Base-by-base conservation (phyloP, 2,329 filamentous ascomycete genomes). In the Nigrospora osmanthi region DNA sequence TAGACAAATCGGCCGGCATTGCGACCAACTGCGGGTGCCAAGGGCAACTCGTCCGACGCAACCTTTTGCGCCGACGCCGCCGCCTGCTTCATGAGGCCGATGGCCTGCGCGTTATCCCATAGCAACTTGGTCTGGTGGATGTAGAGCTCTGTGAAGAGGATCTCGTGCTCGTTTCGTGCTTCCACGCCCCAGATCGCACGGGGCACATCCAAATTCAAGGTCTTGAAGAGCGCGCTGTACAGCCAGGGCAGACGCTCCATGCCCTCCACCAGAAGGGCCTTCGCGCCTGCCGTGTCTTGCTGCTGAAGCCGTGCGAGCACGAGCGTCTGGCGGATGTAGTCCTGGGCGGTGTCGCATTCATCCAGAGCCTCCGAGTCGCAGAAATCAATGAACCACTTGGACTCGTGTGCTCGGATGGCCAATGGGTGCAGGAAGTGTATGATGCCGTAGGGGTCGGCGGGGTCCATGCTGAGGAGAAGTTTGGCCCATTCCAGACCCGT, bases 401-500 rank as follows among this genome's bases (percentile, higher is more conserved):
- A 80, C 55, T 95, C 84, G 49, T 84, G 76, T 4, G 88, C 85
- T 44, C 88, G 81, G n/a, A 97, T 72, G 2, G 89, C 89, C 43
- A 95, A 74, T 51, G 89, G 80, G 59, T 96, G 91, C 40, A 95
- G 79, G 50, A 89, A 76, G 45, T 95, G 78, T 48, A 83, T 76
- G 58, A 95, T 79, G 39, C 81, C 87, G 57, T 95, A 96, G 0
- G 89, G 89, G 59, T 98, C 93, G 4, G 73, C 69, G 40, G 81
- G 81, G 53, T 89, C 80, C 47, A 97, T 66, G 47, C 83, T 79
- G 30, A 94, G 73, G 11, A 96, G 71, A 6, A 97, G 68, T 66
- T 93, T 95, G 7, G 87, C 79, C 90, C 93, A 98, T 64, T 97
- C 93, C 40, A 95, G 81, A 0, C 89, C 89, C 1, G 93, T 97